Percentiles rank a stretch among this genome's conserved stretches.
These are phyloP conservation scores for Akanthomyces muscarius DNA, from an alignment of 2,329 filamentous ascomycete genomes.

Conservation along the genomic window DNA sequence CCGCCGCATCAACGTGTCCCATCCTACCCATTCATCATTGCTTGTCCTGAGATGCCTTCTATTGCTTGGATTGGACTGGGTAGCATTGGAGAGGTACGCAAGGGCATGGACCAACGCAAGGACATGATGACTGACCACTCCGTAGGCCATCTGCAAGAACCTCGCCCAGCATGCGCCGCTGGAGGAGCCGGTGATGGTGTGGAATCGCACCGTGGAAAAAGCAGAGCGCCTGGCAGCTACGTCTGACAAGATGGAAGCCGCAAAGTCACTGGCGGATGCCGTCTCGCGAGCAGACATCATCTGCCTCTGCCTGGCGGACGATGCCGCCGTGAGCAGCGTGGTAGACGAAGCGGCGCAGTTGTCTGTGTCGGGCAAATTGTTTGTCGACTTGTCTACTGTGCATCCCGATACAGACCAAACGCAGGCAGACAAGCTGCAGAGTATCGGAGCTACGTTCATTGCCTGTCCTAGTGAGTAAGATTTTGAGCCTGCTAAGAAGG, in stretches of 20 bases:
- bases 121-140: neutral
- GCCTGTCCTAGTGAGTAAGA: neutral
- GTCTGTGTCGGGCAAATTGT: neutral
- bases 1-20: neutral
- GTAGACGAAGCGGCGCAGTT: neutral
- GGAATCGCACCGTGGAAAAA: constrained; percentile 5
- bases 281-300: constrained; percentile 9
- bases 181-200: neutral
- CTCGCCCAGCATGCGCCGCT: neutral
- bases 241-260: neutral
- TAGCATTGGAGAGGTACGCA: constrained; percentile 5
- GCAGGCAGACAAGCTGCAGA: neutral
- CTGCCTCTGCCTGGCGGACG: constrained; percentile 9
- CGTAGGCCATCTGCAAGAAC: constrained; percentile 2
- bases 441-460: neutral
- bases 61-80: constrained; percentile 9
- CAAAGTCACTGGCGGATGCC: neutral
- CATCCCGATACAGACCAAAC: constrained; percentile 3
- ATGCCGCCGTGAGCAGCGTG: neutral
- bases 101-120: neutral
- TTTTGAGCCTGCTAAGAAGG: neutral
- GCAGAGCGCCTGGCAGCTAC: neutral
- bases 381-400: constrained; percentile 12
- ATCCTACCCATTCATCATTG: neutral
- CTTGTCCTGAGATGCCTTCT: neutral